A percentile compares a stretch with the other conserved stretches of the same genome.
Conservation (phyloP, 345 rosid species). For the Gossypium arboreum region DNA sequence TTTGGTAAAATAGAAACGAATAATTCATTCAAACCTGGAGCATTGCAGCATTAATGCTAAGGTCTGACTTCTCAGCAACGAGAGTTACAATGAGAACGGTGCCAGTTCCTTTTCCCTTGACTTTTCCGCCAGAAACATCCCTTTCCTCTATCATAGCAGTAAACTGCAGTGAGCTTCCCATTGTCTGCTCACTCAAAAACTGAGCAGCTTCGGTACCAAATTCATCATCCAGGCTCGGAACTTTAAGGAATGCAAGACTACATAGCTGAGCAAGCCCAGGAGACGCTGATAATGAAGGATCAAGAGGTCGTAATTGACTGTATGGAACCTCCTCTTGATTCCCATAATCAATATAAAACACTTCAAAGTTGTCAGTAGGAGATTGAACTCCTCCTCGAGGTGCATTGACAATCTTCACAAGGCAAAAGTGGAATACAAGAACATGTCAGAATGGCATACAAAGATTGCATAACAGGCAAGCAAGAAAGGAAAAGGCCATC, state of each 20-base stretch:
- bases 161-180: conserved; percentile 66
- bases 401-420: conserved; percentile 68
- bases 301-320: conserved; percentile 73
- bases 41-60: conserved; percentile 81
- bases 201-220: conserved; percentile 85
- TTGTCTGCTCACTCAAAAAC: conserved; percentile 56
- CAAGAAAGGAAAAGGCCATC: background rate
- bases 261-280: conserved; percentile 93
- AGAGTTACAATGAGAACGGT: conserved; percentile 68
- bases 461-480: background rate
- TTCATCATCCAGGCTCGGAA: conserved; percentile 79
- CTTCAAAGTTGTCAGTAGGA: conserved; percentile 73
- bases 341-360: conserved; percentile 93
- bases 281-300: conserved; percentile 61
- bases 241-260: conserved; percentile 86
- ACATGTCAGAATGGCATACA: background rate
- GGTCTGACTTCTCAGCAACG: conserved; percentile 69
- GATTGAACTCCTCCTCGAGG: conserved; percentile 77
- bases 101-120: conserved; percentile 95
- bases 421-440: background rate
- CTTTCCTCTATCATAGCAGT: conserved; percentile 78
- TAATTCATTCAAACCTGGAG: conserved; percentile 52
- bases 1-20: background rate
- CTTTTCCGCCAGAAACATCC: conserved; percentile 86
- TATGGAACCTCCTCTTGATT: conserved; percentile 86